phyloP scores from a whole-genome alignment of 495 filamentous ascomycete genomes.

The Cairneyella variabilis region DNA sequence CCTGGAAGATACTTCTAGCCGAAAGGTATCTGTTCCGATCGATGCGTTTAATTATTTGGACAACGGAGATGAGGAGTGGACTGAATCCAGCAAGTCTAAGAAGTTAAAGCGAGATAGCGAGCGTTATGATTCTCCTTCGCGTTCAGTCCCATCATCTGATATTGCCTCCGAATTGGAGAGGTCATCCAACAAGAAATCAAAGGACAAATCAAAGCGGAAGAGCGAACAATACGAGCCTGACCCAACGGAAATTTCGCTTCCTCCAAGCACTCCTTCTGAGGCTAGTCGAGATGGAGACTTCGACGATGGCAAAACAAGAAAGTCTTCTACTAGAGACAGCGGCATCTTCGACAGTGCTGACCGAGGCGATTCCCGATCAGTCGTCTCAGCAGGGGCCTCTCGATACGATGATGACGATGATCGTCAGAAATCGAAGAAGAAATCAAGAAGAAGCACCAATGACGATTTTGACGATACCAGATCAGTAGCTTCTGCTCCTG shows the following conservation, averaged over 20 bases:
- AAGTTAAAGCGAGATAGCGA: slow-evolving; percentile 29
- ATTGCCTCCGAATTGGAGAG: slow-evolving; percentile 20
- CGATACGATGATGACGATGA: slow-evolving; percentile 31
- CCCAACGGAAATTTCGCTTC: slow-evolving; percentile 26
- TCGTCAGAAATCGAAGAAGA: slow-evolving; percentile 24
- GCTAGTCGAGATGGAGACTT: slow-evolving; percentile 25
- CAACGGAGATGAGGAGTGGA: slow-evolving; percentile 24
- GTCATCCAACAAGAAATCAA: slow-evolving; percentile 30
- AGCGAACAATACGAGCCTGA: slow-evolving; percentile 21
- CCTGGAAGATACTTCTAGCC: slow-evolving; percentile 8
- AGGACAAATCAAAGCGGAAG: slow-evolving; percentile 23
- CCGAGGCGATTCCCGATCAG: slow-evolving; percentile 37
- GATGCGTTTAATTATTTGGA: slow-evolving; percentile 31
- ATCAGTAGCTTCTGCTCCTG: slow-evolving; percentile 36
- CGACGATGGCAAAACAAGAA: slow-evolving; percentile 27
- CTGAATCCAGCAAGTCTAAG: slow-evolving; percentile 25
- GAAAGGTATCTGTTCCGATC: slow-evolving; percentile 23
- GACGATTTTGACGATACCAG: slow-evolving; percentile 35
- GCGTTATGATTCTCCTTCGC: slow-evolving; percentile 24
- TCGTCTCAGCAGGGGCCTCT: slow-evolving; percentile 35
- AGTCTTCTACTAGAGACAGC: slow-evolving; percentile 28
- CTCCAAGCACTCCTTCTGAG: slow-evolving; percentile 25
- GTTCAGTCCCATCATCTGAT: slow-evolving; percentile 19
- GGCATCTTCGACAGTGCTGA: slow-evolving; percentile 27
- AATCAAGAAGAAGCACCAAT: slow-evolving; percentile 26